These are phyloP conservation scores for Fraxinus dipetala DNA, from an alignment of 305 asterid genomes.

Conservation along the genomic window DNA sequence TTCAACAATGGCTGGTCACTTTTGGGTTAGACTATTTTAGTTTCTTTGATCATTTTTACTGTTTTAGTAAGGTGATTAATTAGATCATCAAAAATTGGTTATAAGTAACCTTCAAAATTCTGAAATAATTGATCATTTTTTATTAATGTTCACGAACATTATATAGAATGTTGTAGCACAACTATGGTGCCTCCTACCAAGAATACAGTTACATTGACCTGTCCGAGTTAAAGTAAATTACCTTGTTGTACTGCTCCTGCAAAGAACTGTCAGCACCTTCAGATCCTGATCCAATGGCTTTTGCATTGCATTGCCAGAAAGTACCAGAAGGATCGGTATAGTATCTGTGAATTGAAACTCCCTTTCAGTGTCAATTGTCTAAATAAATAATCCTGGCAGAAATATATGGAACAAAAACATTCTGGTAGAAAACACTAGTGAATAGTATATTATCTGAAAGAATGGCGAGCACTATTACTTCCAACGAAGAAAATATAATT, in stretches of 20 bases:
- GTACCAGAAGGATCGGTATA: slow-evolving; percentile 90
- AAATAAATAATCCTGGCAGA: background rate
- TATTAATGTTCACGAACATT: background rate
- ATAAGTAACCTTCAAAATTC: background rate
- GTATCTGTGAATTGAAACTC: slow-evolving; percentile 48
- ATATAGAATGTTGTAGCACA: background rate
- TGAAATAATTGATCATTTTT: background rate
- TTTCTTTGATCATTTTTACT: background rate
- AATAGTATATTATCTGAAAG: background rate
- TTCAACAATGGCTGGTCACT: background rate
- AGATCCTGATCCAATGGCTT: slow-evolving; percentile 93
- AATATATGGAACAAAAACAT: background rate
- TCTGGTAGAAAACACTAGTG: background rate
- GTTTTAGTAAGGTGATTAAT: background rate
- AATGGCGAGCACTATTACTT: background rate
- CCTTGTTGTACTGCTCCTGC: slow-evolving; percentile 92
- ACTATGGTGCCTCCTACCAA: background rate
- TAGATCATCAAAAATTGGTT: background rate
- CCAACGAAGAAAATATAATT: background rate
- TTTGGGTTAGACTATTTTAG: background rate
- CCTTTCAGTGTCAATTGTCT: slow-evolving; percentile 8
- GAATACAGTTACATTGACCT: background rate
- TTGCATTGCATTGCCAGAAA: slow-evolving; percentile 93
- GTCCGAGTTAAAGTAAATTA: slow-evolving; percentile 14
- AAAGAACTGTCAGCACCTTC: slow-evolving; percentile 97